Percentiles rank a stretch among this genome's conserved stretches.
phyloP scores from a whole-genome alignment of 1,284 basidiomycete genomes.

The Cutaneotrichosporon daszewskae region DNA sequence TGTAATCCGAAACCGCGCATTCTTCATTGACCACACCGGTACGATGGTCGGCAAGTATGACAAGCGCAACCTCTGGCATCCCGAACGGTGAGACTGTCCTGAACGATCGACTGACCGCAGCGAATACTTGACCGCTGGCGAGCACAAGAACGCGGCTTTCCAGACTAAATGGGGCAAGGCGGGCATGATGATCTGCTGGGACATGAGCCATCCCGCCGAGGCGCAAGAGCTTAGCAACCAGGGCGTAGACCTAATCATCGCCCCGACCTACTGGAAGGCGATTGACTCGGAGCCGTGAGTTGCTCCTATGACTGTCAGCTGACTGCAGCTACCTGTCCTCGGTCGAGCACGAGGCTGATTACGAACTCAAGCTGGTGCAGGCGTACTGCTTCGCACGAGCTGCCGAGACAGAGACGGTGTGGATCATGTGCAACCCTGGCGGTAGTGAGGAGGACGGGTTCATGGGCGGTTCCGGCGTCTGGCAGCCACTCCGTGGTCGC shows the following conservation, averaged over 20 bases:
- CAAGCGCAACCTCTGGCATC: constrained; percentile 48
- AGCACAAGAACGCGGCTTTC: constrained; percentile 33
- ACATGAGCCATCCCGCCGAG: constrained; percentile 40
- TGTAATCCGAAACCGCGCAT: constrained; percentile 36
- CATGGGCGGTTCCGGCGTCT: constrained; percentile 34
- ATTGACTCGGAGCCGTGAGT: constrained; percentile 46
- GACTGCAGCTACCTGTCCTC: constrained; percentile 2
- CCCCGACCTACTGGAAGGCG: constrained; percentile 44
- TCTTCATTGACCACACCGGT: constrained; percentile 39
- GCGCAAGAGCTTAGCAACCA: constrained; percentile 33
- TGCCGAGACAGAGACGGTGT: constrained; percentile 42
- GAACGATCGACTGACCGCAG: constrained; percentile 18
- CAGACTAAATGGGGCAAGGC: constrained; percentile 44
- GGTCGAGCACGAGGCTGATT: constrained; percentile 21
- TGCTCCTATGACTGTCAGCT: neutral
- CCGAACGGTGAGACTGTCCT: constrained; percentile 35
- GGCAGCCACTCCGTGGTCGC: constrained; percentile 8
- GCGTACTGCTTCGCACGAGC: constrained; percentile 33
- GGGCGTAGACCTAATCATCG: constrained; percentile 43
- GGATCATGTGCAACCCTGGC: constrained; percentile 44
- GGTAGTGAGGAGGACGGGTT: constrained; percentile 29
- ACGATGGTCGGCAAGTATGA: constrained; percentile 32
- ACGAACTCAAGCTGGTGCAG: constrained; percentile 29
- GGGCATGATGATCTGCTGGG: constrained; percentile 33
- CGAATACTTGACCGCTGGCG: constrained; percentile 39